Percentiles rank a stretch among this genome's conserved stretches.
Evolutionary conservation across 2,329 filamentous ascomycete genomes (phyloP).

Genomic region (Sclerotinia subarctica): DNA sequence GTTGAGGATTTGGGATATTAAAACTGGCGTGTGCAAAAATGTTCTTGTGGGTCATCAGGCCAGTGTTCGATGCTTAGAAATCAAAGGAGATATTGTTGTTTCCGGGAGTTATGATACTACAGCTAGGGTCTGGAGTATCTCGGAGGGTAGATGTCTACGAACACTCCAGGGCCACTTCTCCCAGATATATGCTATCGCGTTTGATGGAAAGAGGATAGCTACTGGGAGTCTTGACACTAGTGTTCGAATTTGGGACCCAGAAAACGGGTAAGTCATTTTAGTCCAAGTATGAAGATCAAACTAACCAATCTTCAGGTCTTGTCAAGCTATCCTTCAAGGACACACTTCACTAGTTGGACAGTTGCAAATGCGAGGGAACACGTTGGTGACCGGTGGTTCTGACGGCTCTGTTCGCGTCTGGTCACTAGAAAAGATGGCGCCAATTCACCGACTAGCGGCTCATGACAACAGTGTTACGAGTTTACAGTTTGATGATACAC

Average conservation of each 20-base stretch:
- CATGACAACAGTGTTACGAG: conserved; percentile 99
- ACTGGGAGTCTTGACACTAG: conserved; percentile 96
- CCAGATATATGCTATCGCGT: conserved; percentile 98
- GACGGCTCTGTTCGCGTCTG: conserved; percentile 96
- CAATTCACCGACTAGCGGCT: conserved; percentile 90
- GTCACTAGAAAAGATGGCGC: conserved; percentile 85
- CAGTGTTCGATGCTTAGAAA: conserved; percentile 90
- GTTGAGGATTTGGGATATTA: conserved; percentile 90
- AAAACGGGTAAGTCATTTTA: conserved; percentile 63
- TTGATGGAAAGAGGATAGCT: conserved; percentile 88
- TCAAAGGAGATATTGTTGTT: conserved; percentile 95
- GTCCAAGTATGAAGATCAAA: conserved; percentile 37
- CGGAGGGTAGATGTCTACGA: conserved; percentile 85
- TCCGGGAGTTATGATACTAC: conserved; percentile 98
- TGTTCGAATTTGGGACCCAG: conserved; percentile 93
- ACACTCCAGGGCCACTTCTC: conserved; percentile 94
- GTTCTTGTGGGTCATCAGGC: conserved; percentile 93
- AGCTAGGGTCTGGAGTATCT: conserved; percentile 96
- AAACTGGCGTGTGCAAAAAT: conserved; percentile 81
- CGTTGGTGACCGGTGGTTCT: conserved; percentile 90
- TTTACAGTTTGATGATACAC: conserved; percentile 91
- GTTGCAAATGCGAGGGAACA: conserved; percentile 91
- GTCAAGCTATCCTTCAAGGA: conserved; percentile 88
- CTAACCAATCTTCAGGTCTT: conserved; percentile 34
- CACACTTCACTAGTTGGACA: conserved; percentile 97